Evolutionary conservation across 75 land plant species (phyloP).

Genomic region (Sequoiadendron giganteum): DNA sequence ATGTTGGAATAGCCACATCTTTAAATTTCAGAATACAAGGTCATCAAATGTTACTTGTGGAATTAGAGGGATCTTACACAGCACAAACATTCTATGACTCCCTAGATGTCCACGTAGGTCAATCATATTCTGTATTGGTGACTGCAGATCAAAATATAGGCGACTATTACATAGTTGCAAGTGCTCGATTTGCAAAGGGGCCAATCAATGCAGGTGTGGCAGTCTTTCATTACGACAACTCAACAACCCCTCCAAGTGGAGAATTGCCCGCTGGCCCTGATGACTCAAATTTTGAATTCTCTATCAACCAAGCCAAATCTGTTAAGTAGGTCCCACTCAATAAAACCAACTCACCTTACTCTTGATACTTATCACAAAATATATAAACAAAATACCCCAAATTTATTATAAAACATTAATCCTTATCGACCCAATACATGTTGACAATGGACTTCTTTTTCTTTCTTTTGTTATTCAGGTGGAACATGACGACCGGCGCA

Average conservation of each 20-base stretch:
- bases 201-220: slow-evolving; percentile 21
- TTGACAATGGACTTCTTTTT: too few species aligned
- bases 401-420: neutral
- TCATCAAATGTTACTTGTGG: slow-evolving; percentile 55
- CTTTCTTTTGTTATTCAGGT: slow-evolving; percentile 28
- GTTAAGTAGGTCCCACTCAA: slow-evolving; percentile 35
- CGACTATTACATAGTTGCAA: slow-evolving; percentile 63
- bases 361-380: too few species aligned
- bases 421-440: neutral
- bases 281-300: slow-evolving; percentile 38
- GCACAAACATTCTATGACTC: slow-evolving; percentile 53
- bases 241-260: slow-evolving; percentile 18
- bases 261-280: slow-evolving; percentile 50
- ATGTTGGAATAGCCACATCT: slow-evolving; percentile 42
- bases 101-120: slow-evolving; percentile 74
- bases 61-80: slow-evolving; percentile 69
- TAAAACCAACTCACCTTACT: too few species aligned
- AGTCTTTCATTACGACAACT: slow-evolving; percentile 45
- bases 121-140: slow-evolving; percentile 69
- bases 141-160: slow-evolving; percentile 37
- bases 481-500: slow-evolving; percentile 78
- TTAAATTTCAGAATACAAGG: slow-evolving; percentile 72
- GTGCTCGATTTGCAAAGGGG: slow-evolving; percentile 25
- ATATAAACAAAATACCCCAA: too few species aligned
- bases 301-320: slow-evolving; percentile 64